Evolutionary conservation across 139 green algal genomes (phyloP), one percentile per base, ranked within the genome.

Genomic region (Chlamydomonas incerta): DNA sequence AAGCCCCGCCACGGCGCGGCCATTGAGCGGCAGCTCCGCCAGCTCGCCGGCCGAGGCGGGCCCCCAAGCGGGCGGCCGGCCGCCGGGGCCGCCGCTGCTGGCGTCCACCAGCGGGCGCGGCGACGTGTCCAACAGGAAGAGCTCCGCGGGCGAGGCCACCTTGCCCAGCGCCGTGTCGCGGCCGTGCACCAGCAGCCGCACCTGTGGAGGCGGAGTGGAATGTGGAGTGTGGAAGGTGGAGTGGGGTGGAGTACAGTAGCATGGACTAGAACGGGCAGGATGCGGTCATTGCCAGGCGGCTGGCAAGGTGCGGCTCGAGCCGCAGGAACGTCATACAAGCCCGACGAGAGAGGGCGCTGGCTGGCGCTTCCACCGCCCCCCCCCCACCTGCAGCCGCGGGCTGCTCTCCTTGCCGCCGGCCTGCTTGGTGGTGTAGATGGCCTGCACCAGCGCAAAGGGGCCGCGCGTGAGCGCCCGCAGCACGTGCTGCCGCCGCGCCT

Each of bases 141-240:
- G 90, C 87, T 99, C 96, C 24, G 35, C 69, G 5, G 95, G 90
- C 1, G 87, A 88, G 17, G 93, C 97, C 11, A 95, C 95, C 79
- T 98, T 96, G 29, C 94, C 97, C 74, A 99, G 92, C 72, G 99
- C 93, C 23, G 97, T 99, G 58, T 98, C 95, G 24, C 58, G 52
- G 29, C 95, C 96, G 18, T 88, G 88, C 60, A 94, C 83, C 84
- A 99, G 60, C 60, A 92, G 52, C 9, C 97, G 92, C 37, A 98
- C 85, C 91, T 98, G 94, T 50, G 5, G 41, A 13, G 5, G 5
- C 41, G 41, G 41, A 8, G n/a, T n/a, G n/a, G n/a, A n/a, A n/a
- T n/a, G n/a, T n/a, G n/a, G n/a, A n/a, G n/a, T n/a, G n/a, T n/a
- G n/a, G n/a, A n/a, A n/a, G n/a, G n/a, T n/a, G n/a, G n/a, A n/a